Conservation (phyloP, 164 flowering plant genomes). For the Liriodendron chinense region DNA sequence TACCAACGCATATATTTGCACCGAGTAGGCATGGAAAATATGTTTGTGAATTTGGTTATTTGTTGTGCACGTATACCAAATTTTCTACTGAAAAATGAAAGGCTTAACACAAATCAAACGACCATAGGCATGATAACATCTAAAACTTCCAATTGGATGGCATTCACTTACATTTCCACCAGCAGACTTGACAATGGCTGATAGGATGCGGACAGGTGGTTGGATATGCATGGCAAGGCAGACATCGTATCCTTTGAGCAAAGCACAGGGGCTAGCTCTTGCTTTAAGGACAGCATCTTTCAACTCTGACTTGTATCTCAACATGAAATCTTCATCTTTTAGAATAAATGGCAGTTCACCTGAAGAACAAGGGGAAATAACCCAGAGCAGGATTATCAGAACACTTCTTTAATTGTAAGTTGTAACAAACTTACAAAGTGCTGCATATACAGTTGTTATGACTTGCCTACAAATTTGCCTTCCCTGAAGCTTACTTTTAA, state of each 20-base stretch:
- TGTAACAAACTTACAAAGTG: background rate
- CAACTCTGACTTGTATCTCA: constrained; percentile 53
- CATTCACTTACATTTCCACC: constrained; percentile 75
- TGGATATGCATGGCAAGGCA: constrained; percentile 57
- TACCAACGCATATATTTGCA: too few relatives aligned
- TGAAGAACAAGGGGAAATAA: constrained; percentile 22
- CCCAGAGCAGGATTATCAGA: background rate
- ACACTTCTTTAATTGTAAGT: background rate
- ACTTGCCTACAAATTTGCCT: constrained; percentile 75
- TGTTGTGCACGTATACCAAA: too few relatives aligned
- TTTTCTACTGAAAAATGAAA: too few relatives aligned
- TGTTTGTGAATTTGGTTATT: too few relatives aligned
- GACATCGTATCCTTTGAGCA: constrained; percentile 62
- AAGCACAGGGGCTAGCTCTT: constrained; percentile 43
- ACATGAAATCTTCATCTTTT: constrained; percentile 60
- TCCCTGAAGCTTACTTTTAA: constrained; percentile 65
- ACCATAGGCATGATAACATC: too few relatives aligned
- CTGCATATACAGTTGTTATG: too few relatives aligned
- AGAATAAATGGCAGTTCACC: constrained; percentile 65
- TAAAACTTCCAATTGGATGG: background rate
- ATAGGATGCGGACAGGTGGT: constrained; percentile 47
- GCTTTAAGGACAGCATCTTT: constrained; percentile 65
- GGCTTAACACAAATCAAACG: too few relatives aligned
- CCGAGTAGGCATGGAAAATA: too few relatives aligned
- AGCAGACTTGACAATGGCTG: constrained; percentile 59